phyloP scores from a whole-genome alignment of 768 basidiomycete genomes.

The Psilocybe tampanensis region DNA sequence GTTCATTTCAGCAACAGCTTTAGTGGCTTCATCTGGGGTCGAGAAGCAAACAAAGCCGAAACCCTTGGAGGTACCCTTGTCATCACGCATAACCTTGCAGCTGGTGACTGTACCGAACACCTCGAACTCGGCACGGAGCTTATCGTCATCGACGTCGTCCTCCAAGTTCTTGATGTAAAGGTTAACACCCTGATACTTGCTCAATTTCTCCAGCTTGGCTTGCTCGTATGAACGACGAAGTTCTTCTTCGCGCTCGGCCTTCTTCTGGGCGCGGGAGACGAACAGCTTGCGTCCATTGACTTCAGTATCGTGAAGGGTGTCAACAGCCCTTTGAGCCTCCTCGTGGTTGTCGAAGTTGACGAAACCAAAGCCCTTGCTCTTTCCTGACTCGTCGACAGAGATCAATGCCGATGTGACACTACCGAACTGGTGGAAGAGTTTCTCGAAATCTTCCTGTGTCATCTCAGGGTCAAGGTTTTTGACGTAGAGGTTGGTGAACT shows the following conservation, averaged over 20 bases:
- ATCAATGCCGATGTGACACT: constrained; percentile 88
- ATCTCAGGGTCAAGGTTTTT: constrained; percentile 93
- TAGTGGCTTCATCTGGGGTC: constrained; percentile 97
- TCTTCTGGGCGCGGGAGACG: constrained; percentile 97
- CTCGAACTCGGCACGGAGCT: constrained; percentile 95
- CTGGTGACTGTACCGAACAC: constrained; percentile 97
- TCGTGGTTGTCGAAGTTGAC: constrained; percentile 96
- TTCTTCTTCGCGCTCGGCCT: constrained; percentile 97
- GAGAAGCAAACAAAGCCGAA: constrained; percentile 99
- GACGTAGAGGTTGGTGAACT: constrained; percentile 98
- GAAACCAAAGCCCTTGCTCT: constrained; percentile 97
- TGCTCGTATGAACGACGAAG: constrained; percentile 91
- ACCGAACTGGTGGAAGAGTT: constrained; percentile 79
- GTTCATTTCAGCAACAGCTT: constrained; percentile 99
- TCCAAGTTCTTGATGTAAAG: constrained; percentile 99
- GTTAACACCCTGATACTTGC: constrained; percentile 99
- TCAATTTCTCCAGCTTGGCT: constrained; percentile 95
- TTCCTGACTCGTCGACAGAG: constrained; percentile 83
- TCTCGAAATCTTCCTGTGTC: constrained; percentile 83
- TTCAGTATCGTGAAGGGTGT: constrained; percentile 85
- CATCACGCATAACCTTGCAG: constrained; percentile 99
- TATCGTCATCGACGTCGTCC: constrained; percentile 97
- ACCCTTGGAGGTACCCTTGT: constrained; percentile 89
- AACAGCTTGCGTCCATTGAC: constrained; percentile 87
- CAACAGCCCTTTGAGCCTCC: constrained; percentile 88